Evolutionary conservation across 1,139 yeast genomes (phyloP), one percentile per base, ranked within the genome.

Genomic region (Scheffersomyces titani): DNA sequence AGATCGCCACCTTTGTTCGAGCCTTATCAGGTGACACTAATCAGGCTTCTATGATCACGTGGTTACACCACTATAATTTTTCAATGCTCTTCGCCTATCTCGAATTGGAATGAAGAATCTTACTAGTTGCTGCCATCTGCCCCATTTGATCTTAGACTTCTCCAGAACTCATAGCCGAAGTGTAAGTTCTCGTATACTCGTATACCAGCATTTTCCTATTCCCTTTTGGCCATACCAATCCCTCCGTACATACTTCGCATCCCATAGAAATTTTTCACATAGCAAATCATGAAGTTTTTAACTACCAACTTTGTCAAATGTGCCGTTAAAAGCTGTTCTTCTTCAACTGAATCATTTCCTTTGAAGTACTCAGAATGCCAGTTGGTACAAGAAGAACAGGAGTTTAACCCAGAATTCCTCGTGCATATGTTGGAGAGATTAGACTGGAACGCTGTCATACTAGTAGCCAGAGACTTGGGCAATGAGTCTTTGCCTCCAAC

Each of bases 281-380:
- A 2, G 40, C 40, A 30, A 30, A 30, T 30, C 44, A 93, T 94
- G 99, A 94, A 94, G 77, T 88, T 94, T 67, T 78, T 94, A 50
- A 93, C 99, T 44, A 91, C 98, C 49, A 94, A 96, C 73, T 96
- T 94, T 72, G 96, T 94, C 60, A 92, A 90, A 71, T 94, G 99
- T 73, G 94, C 98, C 0, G 90, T 92, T 60, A 88, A 89, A 67
- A 69, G 86, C 5, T 94, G 99, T 69, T 91, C 89, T 57, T 77
- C 86, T 36, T 83, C 94, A 9, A 83, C 85, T 40, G 85, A 86
- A 6, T 85, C 96, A 19, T 94, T 92, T 70, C 99, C 99, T 1
- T 81, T 94, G 57, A 78, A 81, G 61, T 93, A 83, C 70, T 75
- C 83, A 56, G 92, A 89, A 56, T 88, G 94, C 66, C 84, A 89